These are phyloP conservation scores for Xylaria venustula DNA, from an alignment of 495 filamentous ascomycete species.

Conservation along the genomic window DNA sequence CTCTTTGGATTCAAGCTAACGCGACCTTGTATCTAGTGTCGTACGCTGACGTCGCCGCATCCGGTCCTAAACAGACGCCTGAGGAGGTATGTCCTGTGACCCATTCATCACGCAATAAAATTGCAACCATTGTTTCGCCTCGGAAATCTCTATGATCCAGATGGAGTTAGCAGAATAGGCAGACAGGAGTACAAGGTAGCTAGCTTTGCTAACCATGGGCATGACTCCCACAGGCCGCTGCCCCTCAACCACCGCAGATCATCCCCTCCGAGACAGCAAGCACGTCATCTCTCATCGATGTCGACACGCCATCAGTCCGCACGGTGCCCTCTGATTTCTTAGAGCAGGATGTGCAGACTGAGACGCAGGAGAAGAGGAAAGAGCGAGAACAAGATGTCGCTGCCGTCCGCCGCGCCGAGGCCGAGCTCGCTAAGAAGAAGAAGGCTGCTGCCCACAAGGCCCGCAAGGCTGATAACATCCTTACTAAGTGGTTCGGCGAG, in stretches of 20 bases:
- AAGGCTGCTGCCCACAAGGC: slow-evolving; percentile 25
- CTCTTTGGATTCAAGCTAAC: slow-evolving; percentile 2
- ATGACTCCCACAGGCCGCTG: slow-evolving; percentile 48
- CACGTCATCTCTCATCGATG: slow-evolving; percentile 66
- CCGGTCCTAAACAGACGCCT: slow-evolving; percentile 69
- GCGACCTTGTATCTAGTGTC: slow-evolving; percentile 53
- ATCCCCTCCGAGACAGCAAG: slow-evolving; percentile 57
- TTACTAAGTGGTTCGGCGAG: slow-evolving; percentile 34
- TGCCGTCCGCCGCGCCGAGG: slow-evolving; percentile 44
- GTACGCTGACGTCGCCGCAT: slow-evolving; percentile 72
- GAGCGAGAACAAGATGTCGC: slow-evolving; percentile 38
- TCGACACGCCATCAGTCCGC: slow-evolving; percentile 69
- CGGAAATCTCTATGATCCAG: no score
- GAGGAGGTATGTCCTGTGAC: slow-evolving; percentile 58
- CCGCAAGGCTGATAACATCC: slow-evolving; percentile 37
- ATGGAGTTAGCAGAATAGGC: background rate
- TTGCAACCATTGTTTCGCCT: no score
- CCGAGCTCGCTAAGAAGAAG: slow-evolving; percentile 54
- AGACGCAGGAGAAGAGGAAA: slow-evolving; percentile 63
- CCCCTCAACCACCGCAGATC: slow-evolving; percentile 63
- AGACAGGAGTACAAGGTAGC: background rate
- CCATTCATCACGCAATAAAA: no score
- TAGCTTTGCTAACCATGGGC: slow-evolving; percentile 13
- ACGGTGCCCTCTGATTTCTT: slow-evolving; percentile 67
- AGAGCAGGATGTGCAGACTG: slow-evolving; percentile 64